Conservation (phyloP, 2,329 filamentous ascomycete genomes). For the Seiridium cupressi region DNA sequence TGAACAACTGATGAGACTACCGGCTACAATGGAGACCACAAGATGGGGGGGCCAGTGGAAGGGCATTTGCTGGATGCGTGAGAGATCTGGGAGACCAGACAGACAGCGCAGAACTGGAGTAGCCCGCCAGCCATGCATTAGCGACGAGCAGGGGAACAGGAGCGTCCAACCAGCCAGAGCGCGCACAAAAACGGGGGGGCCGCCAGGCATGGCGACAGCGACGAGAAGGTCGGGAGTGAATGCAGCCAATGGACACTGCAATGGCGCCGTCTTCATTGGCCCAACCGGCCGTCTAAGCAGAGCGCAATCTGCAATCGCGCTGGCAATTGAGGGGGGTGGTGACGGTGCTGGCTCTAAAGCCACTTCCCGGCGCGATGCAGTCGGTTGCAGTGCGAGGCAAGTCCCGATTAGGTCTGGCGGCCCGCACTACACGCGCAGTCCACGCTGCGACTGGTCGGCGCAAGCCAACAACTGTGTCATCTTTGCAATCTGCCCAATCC, state of each 20-base stretch:
- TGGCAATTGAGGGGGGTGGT: not conserved
- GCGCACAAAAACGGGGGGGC: constrained; percentile 2
- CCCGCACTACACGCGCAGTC: not conserved
- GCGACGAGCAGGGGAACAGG: not conserved
- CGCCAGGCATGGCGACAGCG: not conserved
- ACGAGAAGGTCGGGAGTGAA: not conserved
- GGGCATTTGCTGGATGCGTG: not conserved
- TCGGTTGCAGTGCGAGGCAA: not conserved
- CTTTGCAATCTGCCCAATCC: constrained; percentile 3
- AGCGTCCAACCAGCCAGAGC: not conserved
- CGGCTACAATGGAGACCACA: not conserved
- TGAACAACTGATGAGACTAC: constrained; percentile 20
- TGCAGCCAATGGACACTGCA: not conserved
- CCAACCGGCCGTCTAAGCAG: too few species aligned
- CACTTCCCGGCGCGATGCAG: not conserved
- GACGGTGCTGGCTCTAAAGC: not conserved
- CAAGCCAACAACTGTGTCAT: constrained; percentile 5
- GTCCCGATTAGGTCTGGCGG: not conserved
- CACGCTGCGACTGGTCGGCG: not conserved
- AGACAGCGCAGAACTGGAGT: not conserved
- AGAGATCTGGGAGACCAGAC: not conserved
- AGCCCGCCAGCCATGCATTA: not conserved
- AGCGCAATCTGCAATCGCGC: too few species aligned
- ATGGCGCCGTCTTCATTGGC: not conserved
- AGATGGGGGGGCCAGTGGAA: not conserved